Conservation (phyloP, 1,284 basidiomycete genomes). For the Leccinum fallax region DNA sequence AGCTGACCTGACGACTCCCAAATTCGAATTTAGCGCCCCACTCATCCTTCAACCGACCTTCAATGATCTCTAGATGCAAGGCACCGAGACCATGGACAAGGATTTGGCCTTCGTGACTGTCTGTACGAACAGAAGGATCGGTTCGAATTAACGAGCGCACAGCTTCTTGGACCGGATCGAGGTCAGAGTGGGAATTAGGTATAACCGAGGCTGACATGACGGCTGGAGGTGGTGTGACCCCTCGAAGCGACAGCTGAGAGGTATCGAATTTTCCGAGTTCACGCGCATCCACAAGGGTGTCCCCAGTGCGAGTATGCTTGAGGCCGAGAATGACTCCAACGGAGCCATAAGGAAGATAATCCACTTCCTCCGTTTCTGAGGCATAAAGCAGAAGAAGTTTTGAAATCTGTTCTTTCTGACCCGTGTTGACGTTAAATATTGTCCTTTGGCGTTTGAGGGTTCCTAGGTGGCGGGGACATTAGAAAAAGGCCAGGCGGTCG, state of each 20-base stretch:
- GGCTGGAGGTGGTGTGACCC: constrained; percentile 73
- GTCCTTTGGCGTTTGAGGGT: constrained; percentile 65
- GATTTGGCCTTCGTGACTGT: constrained; percentile 79
- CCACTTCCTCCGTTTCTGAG: constrained; percentile 76
- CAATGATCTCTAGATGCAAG: constrained; percentile 86
- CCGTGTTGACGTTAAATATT: constrained; percentile 70
- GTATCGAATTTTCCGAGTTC: constrained; percentile 35
- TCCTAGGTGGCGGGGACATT: constrained; percentile 43
- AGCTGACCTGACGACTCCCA: constrained; percentile 78
- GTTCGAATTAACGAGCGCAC: constrained; percentile 78
- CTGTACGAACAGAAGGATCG: constrained; percentile 81
- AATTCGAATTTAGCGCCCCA: constrained; percentile 81
- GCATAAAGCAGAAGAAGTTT: constrained; percentile 85
- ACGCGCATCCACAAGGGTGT: constrained; percentile 68
- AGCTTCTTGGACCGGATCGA: constrained; percentile 76
- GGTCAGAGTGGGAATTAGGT: constrained; percentile 80
- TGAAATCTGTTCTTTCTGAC: constrained; percentile 71
- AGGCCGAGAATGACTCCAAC: constrained; percentile 87
- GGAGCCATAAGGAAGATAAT: constrained; percentile 79
- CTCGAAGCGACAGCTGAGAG: constrained; percentile 49
- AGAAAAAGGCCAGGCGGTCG: not conserved
- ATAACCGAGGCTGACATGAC: constrained; percentile 81
- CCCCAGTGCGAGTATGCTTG: constrained; percentile 85
- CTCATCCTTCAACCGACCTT: constrained; percentile 77
- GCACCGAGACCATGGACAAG: constrained; percentile 84